A percentile compares a stretch with the other conserved stretches of the same genome.
Conservation (phyloP, 2,329 filamentous ascomycete genomes). For the Ophiostoma sp. region DNA sequence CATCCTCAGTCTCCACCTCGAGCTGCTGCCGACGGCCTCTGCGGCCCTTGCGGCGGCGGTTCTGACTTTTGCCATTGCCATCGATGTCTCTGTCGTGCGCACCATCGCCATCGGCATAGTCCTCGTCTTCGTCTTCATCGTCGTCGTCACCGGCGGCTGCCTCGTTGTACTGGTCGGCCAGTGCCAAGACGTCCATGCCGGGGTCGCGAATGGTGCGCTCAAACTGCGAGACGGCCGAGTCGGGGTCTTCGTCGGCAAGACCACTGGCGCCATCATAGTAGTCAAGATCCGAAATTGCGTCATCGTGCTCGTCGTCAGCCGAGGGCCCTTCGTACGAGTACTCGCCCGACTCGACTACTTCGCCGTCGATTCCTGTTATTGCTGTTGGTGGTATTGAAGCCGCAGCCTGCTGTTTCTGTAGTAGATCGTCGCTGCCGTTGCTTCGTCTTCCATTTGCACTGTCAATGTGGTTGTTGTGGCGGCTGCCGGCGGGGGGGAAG, state of each 20-base stretch:
- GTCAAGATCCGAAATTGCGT: background rate
- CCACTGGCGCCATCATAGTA: slow-evolving; percentile 27
- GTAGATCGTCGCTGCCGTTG: slow-evolving; percentile 1
- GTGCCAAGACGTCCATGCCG: slow-evolving; percentile 52
- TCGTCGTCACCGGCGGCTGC: background rate
- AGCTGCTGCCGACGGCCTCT: slow-evolving; percentile 30
- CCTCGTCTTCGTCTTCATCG: slow-evolving; percentile 7
- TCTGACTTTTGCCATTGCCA: background rate
- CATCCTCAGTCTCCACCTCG: slow-evolving; percentile 64
- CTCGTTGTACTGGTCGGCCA: slow-evolving; percentile 44
- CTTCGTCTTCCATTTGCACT: slow-evolving; percentile 9
- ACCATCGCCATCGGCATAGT: background rate
- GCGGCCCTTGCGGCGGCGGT: slow-evolving; percentile 11
- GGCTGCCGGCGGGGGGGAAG: slow-evolving; percentile 32
- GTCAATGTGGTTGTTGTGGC: slow-evolving; percentile 23
- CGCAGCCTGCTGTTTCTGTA: background rate
- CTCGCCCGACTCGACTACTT: slow-evolving; percentile 14
- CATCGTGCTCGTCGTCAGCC: background rate
- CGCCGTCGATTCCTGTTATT: slow-evolving; percentile 8
- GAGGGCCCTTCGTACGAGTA: slow-evolving; percentile 4
- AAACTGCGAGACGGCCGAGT: slow-evolving; percentile 65
- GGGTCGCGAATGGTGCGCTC: slow-evolving; percentile 76
- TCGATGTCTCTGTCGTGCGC: background rate
- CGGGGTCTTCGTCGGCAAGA: slow-evolving; percentile 33
- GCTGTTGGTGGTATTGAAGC: slow-evolving; percentile 11